Conservation (phyloP, 768 basidiomycete species). For the Podaxis sp. region DNA sequence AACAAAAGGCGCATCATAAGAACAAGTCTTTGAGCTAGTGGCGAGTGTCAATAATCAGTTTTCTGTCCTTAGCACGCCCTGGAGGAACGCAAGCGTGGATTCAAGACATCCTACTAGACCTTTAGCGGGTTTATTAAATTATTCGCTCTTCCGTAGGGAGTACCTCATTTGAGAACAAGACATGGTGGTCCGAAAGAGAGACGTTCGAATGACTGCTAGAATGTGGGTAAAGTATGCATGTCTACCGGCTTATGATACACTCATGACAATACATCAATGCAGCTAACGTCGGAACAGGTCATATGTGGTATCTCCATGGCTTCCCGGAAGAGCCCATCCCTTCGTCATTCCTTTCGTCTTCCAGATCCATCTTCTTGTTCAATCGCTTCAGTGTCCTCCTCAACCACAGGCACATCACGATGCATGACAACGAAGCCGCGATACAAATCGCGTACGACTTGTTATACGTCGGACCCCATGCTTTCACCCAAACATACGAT, state of each 20-base stretch:
- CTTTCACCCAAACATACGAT: constrained; percentile 71
- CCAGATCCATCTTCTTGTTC: constrained; percentile 39
- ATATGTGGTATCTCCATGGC: constrained; percentile 13
- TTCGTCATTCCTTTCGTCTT: constrained; percentile 34
- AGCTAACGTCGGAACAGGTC: not conserved
- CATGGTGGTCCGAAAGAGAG: not conserved
- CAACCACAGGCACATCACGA: constrained; percentile 52
- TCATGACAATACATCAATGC: not conserved
- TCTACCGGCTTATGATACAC: not conserved
- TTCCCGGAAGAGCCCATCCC: constrained; percentile 31
- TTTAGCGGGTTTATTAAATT: no score
- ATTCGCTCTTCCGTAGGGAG: no score
- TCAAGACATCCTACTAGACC: no score
- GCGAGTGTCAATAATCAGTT: no score
- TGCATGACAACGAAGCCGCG: constrained; percentile 47
- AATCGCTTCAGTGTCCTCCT: constrained; percentile 40
- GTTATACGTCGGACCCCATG: constrained; percentile 71
- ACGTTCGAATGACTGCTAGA: not conserved
- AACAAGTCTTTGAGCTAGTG: no score
- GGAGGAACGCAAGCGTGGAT: no score
- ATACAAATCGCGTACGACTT: constrained; percentile 77
- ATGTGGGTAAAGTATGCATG: not conserved
- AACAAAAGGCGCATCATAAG: no score
- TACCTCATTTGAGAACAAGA: no score
- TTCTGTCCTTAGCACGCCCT: no score